Evolutionary conservation across 768 basidiomycete species (phyloP), one percentile per base, ranked within the genome.

Genomic region (Termitomyces sp.): DNA sequence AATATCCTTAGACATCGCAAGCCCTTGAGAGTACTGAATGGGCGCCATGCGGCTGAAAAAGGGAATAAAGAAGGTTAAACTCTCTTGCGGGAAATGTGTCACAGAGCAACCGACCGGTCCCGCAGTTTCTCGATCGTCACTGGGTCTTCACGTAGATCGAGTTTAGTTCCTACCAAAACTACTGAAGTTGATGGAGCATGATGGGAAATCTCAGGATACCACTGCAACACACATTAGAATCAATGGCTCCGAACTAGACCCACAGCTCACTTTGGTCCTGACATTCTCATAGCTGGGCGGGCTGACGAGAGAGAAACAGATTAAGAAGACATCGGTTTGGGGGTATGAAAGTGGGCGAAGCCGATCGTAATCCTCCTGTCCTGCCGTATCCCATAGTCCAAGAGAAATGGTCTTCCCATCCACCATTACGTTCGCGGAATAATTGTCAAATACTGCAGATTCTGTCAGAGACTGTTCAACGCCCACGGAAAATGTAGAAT

Each of bases 311-410:
- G 94, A 96, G 79, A 99, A 99, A 74, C 97, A 99, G 71, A 99
- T 95, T 75, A 99, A 80, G 79, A 99, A 99, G 58, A 99, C 95
- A 72, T 99, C 96, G 42, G 97, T 98, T 76, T 98, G 97, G 25
- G 97, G 97, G 77, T 99, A 99, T 61, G 93, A 96, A 65, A 99
- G 83, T 51, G 97, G 97, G 65, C 97, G 88, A 65, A 99, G 89
- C 43, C 97, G 89, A 76, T 96, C 94, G 71, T 96, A 99, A 78
- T 99, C 96, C 74, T 99, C 97, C 76, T 99, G 97, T 63, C 97
- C 97, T 35, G 97, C 97, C n/a, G 97, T 99, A 82, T 99, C 97
- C 97, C 97, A 99, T 56, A 99, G 80, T 49, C 96, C 96, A 56
- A 98, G 86, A 59, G 94, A 97, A 68, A 98, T 95, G 52, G 97